A percentile compares a stretch with the other conserved stretches of the same genome.
These are phyloP conservation scores for Linanthus parryae DNA, from an alignment of 148 eudicot species.

Conservation along the genomic window DNA sequence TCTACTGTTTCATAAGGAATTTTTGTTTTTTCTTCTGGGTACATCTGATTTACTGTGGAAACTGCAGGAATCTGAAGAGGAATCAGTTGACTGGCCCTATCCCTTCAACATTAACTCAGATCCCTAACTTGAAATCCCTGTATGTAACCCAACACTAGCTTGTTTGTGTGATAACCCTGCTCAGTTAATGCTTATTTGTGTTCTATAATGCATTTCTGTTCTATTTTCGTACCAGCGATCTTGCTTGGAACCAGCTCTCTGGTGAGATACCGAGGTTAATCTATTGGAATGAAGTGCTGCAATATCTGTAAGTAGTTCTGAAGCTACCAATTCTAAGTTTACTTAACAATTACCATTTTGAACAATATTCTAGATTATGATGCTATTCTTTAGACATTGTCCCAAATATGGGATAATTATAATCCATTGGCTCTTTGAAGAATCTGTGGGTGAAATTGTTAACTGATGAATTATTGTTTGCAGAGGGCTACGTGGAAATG, in stretches of 20 bases:
- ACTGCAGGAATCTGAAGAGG: constrained; percentile 49
- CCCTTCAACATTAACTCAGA: constrained; percentile 60
- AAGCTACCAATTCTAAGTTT: background rate
- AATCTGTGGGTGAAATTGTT: too few relatives aligned
- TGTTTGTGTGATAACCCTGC: too few relatives aligned
- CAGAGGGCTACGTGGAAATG: constrained; percentile 59
- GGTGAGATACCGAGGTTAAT: constrained; percentile 73
- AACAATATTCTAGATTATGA: too few relatives aligned
- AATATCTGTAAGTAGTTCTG: constrained; percentile 47
- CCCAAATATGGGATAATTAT: too few relatives aligned
- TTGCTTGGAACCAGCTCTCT: constrained; percentile 52
- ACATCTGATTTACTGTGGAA: background rate
- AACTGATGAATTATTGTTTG: too few relatives aligned
- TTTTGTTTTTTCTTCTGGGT: background rate
- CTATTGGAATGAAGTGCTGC: constrained; percentile 77
- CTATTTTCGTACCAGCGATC: constrained; percentile 30
- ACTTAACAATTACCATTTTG: too few relatives aligned
- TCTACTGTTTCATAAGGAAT: too few relatives aligned
- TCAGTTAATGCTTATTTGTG: too few relatives aligned
- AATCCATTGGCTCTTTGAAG: too few relatives aligned
- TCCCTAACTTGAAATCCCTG: constrained; percentile 64
- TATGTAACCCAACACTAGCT: too few relatives aligned
- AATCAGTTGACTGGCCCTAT: constrained; percentile 67
- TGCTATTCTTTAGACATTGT: too few relatives aligned
- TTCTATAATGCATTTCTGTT: background rate